Percentiles rank a stretch among this genome's conserved stretches.
Conservation (phyloP, 1,284 basidiomycete genomes). For the Trametes versicolor region DNA sequence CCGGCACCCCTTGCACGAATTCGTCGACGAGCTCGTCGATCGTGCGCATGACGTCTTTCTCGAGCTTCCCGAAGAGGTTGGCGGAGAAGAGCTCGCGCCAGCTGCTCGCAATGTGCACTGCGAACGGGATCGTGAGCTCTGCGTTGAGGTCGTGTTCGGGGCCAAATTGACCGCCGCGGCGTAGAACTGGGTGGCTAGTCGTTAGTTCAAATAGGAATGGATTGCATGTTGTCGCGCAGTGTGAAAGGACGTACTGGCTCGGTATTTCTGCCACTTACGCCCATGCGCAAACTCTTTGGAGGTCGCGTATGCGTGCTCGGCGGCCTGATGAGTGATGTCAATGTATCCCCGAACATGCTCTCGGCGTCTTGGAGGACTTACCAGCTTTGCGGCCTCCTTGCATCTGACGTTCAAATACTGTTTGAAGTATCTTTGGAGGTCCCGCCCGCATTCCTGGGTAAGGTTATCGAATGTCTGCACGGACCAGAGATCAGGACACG, state of each 20-base stretch:
- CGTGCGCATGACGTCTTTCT: not conserved
- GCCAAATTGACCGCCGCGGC: too few relatives aligned
- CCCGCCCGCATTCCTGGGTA: slow-evolving; percentile 53
- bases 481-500: slow-evolving; percentile 20
- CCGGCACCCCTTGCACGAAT: slow-evolving; percentile 51
- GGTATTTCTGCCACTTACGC: too few relatives aligned
- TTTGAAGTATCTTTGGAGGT: slow-evolving; percentile 58
- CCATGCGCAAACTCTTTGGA: too few relatives aligned
- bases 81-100: slow-evolving; percentile 69
- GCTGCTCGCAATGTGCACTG: slow-evolving; percentile 62
- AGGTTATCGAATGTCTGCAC: slow-evolving; percentile 57
- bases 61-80: slow-evolving; percentile 59
- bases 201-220: too few relatives aligned
- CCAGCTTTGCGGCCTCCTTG: too few relatives aligned
- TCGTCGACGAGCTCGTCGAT: slow-evolving; percentile 57
- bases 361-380: too few relatives aligned
- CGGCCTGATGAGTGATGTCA: too few relatives aligned
- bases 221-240: too few relatives aligned
- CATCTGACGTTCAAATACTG: slow-evolving; percentile 29
- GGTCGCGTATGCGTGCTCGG: too few relatives aligned
- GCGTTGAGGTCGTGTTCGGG: slow-evolving; percentile 57
- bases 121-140: slow-evolving; percentile 66
- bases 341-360: too few relatives aligned
- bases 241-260: too few relatives aligned
- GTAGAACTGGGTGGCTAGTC: too few relatives aligned